Evolutionary conservation across 345 rosid genomes (phyloP), one percentile per base, ranked within the genome.

Genomic region (Hypericum androsaemum): DNA sequence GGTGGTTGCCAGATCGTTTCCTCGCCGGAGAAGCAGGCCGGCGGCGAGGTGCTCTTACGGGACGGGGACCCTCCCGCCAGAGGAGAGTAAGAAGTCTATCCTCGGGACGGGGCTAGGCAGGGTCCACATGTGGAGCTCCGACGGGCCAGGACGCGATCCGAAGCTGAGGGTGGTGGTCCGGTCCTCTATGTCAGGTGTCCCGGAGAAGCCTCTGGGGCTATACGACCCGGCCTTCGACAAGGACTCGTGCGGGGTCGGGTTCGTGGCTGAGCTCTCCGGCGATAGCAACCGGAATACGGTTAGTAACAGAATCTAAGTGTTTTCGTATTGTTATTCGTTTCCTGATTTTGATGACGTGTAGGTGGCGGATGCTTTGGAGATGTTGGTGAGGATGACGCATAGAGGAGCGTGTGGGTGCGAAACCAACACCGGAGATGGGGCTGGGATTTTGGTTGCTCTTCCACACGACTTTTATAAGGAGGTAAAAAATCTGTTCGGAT

Each of bases 371-470:
- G 89, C 97, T 37, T 14, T 94, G 75, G 97, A 94, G 75, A 94
- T 94, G 99, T 65, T 94, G 77, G 56, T 82, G 46, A 72, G 99
- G 57, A 94, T 94, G 99, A 1, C 92, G 16, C 99, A 94, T 55
- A 80, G 99, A 66, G 99, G 99, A 7, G 99, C 99, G 52, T 94
- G 99, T 66, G 99, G 99, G 0, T 94, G 99, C 54, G 99, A 94
- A 63, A 64, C 88, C 36, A 94, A 94, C 62, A 94, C 99, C 12
- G 99, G 99, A 5, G 99, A 94, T 44, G 99, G 99, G 35, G 99
- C 99, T 63, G 99, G 99, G 10, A 82, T 94, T 69, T 92, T 94
- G 12, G 94, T 88, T 15, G 90, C 83, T 37, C 76, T 86, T 43
- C 95, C 99, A 59, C 97, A 88, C 41, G 75, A 72, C 10, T 94